These are phyloP conservation scores for Saccharomyces hybrid DNA, from an alignment of 1,139 yeast genomes.

Conservation along the genomic window DNA sequence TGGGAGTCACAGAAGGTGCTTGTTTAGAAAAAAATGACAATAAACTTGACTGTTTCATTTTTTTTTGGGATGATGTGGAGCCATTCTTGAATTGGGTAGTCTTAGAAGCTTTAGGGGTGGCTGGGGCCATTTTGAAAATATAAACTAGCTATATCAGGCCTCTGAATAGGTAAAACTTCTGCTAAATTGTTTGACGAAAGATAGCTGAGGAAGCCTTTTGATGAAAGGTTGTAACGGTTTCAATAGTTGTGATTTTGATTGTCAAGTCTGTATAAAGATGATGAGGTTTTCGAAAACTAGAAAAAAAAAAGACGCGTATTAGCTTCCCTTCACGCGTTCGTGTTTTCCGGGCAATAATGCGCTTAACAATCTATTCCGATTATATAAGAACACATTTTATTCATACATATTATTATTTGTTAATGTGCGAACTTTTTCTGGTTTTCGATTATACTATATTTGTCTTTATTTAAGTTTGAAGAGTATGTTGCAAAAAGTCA, in stretches of 20 bases:
- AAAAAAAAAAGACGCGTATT: not conserved
- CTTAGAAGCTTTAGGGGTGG: conserved; percentile 19
- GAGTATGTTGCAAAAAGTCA: conserved; percentile 68
- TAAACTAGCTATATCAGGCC: not conserved
- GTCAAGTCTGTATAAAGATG: not conserved
- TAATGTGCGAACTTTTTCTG: too few species aligned
- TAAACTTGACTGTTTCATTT: conserved; percentile 47
- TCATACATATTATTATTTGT: too few species aligned
- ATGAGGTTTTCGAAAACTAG: not conserved
- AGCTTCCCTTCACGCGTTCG: not conserved
- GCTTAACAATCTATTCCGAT: too few species aligned
- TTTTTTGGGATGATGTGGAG: conserved; percentile 26
- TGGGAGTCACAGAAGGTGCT: conserved; percentile 10
- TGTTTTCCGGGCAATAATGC: not conserved
- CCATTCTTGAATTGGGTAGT: conserved; percentile 7
- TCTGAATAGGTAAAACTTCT: too few species aligned
- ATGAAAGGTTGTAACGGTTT: not conserved
- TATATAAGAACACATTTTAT: too few species aligned
- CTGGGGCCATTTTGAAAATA: conserved; percentile 13
- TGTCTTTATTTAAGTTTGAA: conserved; percentile 8
- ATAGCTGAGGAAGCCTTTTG: not conserved
- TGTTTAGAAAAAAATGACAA: conserved; percentile 45
- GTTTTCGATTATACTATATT: too few species aligned
- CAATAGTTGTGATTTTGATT: not conserved
- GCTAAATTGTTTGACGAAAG: too few species aligned